These are phyloP conservation scores for Sungouiozyma intestinalis DNA, from an alignment of 805 yeast genomes.

Conservation along the genomic window DNA sequence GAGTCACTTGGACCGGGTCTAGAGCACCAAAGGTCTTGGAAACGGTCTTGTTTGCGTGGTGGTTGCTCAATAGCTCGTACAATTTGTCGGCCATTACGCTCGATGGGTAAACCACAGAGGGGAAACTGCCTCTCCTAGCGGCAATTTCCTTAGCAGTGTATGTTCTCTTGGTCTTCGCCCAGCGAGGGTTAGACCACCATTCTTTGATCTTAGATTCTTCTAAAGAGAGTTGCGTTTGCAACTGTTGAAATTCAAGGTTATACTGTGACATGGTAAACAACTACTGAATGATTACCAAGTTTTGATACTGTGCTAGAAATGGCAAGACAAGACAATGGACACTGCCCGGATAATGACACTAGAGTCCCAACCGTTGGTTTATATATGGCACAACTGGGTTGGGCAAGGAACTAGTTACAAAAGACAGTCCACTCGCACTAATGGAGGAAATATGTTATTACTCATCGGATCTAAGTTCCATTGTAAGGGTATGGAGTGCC, in stretches of 20 bases:
- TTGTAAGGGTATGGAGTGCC: too few relatives aligned
- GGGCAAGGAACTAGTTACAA: too few relatives aligned
- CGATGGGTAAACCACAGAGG: constrained; percentile 60
- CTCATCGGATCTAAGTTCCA: too few relatives aligned
- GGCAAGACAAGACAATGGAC: too few relatives aligned
- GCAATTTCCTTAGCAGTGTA: constrained; percentile 87
- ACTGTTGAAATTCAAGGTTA: not conserved
- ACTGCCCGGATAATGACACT: too few relatives aligned
- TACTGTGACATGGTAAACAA: not conserved
- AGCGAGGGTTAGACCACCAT: constrained; percentile 95
- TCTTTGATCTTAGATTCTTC: constrained; percentile 64
- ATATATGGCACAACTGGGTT: too few relatives aligned
- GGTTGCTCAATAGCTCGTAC: constrained; percentile 57
- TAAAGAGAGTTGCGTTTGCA: constrained; percentile 12
- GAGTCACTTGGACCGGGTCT: constrained; percentile 91
- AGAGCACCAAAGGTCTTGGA: constrained; percentile 92
- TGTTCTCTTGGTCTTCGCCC: constrained; percentile 79
- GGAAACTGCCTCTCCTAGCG: constrained; percentile 71
- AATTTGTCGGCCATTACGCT: constrained; percentile 74
- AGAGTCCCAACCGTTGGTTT: too few relatives aligned
- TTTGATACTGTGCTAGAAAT: too few relatives aligned
- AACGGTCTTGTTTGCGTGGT: constrained; percentile 49
- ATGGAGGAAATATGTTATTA: not conserved
- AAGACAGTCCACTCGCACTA: too few relatives aligned
- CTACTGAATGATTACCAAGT: not conserved